Conservation (phyloP, 176 grass and related monocot species). For the Eragrostis curvula region DNA sequence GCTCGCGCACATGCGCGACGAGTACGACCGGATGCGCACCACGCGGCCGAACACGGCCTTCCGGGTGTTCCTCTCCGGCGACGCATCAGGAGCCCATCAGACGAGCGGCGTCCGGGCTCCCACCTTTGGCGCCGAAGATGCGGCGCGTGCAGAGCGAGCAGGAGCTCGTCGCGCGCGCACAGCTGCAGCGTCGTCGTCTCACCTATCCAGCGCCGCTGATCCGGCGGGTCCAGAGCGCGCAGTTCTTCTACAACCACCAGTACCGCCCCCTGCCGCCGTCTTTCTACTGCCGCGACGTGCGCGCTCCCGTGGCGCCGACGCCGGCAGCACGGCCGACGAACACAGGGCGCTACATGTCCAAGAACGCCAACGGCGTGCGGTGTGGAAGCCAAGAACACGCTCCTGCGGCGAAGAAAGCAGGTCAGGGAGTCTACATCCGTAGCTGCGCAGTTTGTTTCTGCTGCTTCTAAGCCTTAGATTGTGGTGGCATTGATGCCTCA, state of each 20-base stretch:
- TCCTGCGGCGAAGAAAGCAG: background rate
- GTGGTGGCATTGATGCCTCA: background rate
- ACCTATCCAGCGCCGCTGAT: background rate
- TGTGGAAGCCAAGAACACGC: background rate
- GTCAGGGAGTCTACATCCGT: background rate
- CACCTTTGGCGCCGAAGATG: conserved; percentile 5
- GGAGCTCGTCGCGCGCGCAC: conserved; percentile 6
- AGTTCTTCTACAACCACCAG: conserved; percentile 3
- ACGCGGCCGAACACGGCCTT: conserved; percentile 17
- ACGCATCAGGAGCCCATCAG: too few relatives aligned
- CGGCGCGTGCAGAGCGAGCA: conserved; percentile 39
- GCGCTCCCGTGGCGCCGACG: background rate
- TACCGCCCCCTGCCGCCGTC: too few relatives aligned
- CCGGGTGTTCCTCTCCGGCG: too few relatives aligned
- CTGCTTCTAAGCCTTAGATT: background rate
- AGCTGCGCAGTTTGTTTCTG: background rate
- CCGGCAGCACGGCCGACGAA: background rate
- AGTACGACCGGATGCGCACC: conserved; percentile 50
- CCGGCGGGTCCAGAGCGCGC: conserved; percentile 33
- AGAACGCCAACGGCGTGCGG: background rate
- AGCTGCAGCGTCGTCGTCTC: background rate
- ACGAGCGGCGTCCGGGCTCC: background rate
- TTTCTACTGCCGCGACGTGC: too few relatives aligned
- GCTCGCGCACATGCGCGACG: conserved; percentile 50
- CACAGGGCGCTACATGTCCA: conserved; percentile 3